A percentile compares a stretch with the other conserved stretches of the same genome.
phyloP scores from a whole-genome alignment of 169 alveolate genomes.

The Pseudocohnilembus persalinus region DNA sequence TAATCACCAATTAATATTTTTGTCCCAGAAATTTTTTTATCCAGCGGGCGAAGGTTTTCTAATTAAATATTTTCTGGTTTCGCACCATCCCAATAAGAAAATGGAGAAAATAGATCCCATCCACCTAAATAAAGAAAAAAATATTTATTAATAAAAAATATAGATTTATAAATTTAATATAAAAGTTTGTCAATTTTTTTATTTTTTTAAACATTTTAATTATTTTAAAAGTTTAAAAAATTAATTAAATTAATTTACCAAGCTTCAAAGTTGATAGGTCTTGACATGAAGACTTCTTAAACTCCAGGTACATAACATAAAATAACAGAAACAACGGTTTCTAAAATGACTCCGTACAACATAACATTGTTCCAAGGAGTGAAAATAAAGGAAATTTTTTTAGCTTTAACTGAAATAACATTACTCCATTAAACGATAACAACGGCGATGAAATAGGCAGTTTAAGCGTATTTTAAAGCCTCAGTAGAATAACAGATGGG shows the following conservation, averaged over 20 bases:
- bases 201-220: too few relatives aligned
- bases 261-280: conserved; percentile 34
- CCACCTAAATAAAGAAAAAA: background rate
- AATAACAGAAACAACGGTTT: conserved; percentile 51
- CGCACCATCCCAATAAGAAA: conserved; percentile 35
- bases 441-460: conserved; percentile 75
- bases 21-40: background rate
- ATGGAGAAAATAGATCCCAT: conserved; percentile 29
- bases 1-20: background rate
- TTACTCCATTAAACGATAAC: conserved; percentile 65
- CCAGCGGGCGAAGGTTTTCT: conserved; percentile 18
- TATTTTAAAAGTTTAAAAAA: too few relatives aligned
- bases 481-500: conserved; percentile 80
- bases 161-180: too few relatives aligned
- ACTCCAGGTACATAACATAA: conserved; percentile 65
- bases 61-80: conserved; percentile 34
- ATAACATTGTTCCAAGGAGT: conserved; percentile 37
- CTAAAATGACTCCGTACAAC: conserved; percentile 58
- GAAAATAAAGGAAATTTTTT: conserved; percentile 39
- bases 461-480: conserved; percentile 84
- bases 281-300: conserved; percentile 59
- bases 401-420: conserved; percentile 41
- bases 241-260: background rate
- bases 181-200: too few relatives aligned
- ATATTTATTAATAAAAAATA: too few relatives aligned